Conservation (phyloP, 306 rosid genomes). For the Ormosia semicastrata region DNA sequence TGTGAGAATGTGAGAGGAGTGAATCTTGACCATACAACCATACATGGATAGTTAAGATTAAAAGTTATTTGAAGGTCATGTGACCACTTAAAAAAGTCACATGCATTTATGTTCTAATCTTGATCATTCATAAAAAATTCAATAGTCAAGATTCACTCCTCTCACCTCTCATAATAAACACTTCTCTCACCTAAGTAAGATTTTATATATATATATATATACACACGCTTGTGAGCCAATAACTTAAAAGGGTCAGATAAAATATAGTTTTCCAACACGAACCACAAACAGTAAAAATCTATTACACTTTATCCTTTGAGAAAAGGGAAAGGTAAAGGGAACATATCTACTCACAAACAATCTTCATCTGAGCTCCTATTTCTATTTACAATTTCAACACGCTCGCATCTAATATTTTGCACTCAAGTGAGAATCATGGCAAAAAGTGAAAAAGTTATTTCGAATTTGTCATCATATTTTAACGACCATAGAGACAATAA, state of each 20-base stretch:
- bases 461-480: slow-evolving; percentile 4
- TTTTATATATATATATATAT: too few species aligned
- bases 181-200: too few species aligned
- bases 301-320: slow-evolving; percentile 41
- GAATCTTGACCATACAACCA: too few species aligned
- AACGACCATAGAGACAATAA: slow-evolving; percentile 60
- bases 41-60: too few species aligned
- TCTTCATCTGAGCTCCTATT: slow-evolving; percentile 37
- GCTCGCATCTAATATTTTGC: slow-evolving; percentile 33
- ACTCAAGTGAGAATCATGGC: slow-evolving; percentile 37
- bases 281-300: slow-evolving; percentile 34
- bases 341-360: slow-evolving; percentile 52
- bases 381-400: slow-evolving; percentile 60
- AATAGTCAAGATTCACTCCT: too few species aligned
- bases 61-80: too few species aligned
- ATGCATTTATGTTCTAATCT: too few species aligned
- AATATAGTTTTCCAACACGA: slow-evolving; percentile 10
- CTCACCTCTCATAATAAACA: too few species aligned
- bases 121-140: too few species aligned
- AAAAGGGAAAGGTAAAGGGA: slow-evolving; percentile 37
- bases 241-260: slow-evolving; percentile 2
- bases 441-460: slow-evolving; percentile 18
- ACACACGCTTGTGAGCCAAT: background rate
- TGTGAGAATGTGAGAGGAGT: too few species aligned
- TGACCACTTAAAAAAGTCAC: too few species aligned